These are phyloP conservation scores for Chlorella sorokiniana DNA, from an alignment of 139 green algal species.

Conservation along the genomic window DNA sequence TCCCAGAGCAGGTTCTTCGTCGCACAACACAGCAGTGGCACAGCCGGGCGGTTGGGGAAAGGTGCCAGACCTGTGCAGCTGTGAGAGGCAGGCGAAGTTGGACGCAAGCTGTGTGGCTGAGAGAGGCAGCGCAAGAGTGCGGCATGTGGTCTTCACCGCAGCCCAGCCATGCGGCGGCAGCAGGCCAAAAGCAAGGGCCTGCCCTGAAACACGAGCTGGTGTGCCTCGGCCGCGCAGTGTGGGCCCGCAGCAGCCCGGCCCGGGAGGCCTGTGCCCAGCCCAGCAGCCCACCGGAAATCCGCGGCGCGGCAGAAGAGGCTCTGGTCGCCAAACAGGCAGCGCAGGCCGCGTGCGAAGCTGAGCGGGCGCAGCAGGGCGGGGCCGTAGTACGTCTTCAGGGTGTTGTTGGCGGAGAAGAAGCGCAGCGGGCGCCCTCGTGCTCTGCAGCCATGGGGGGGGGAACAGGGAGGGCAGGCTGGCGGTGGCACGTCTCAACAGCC, in stretches of 20 bases:
- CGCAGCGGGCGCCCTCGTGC: slow-evolving; percentile 41
- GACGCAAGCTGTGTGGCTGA: neutral
- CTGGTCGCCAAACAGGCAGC: slow-evolving; percentile 77
- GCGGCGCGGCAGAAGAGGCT: slow-evolving; percentile 62
- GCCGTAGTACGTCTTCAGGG: slow-evolving; percentile 65
- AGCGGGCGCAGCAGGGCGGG: slow-evolving; percentile 62
- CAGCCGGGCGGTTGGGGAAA: too few relatives aligned
- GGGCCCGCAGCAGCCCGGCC: too few relatives aligned
- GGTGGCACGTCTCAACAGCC: neutral
- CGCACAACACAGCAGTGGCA: too few relatives aligned
- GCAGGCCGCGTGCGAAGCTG: slow-evolving; percentile 52
- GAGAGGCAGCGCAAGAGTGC: neutral
- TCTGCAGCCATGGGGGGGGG: neutral
- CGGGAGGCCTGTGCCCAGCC: too few relatives aligned
- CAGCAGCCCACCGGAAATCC: slow-evolving; percentile 48
- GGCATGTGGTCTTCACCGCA: neutral
- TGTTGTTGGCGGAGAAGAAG: slow-evolving; percentile 64
- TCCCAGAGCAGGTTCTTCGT: too few relatives aligned
- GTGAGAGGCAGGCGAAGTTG: too few relatives aligned
- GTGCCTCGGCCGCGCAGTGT: too few relatives aligned
- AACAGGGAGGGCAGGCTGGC: neutral
- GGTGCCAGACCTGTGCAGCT: too few relatives aligned
- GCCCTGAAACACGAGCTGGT: neutral
- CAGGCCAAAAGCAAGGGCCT: neutral
- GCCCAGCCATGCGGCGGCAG: neutral